Evolutionary conservation across 2,329 filamentous ascomycete genomes (phyloP), one percentile per base, ranked within the genome.

Genomic region (Juglanconis oblonga): DNA sequence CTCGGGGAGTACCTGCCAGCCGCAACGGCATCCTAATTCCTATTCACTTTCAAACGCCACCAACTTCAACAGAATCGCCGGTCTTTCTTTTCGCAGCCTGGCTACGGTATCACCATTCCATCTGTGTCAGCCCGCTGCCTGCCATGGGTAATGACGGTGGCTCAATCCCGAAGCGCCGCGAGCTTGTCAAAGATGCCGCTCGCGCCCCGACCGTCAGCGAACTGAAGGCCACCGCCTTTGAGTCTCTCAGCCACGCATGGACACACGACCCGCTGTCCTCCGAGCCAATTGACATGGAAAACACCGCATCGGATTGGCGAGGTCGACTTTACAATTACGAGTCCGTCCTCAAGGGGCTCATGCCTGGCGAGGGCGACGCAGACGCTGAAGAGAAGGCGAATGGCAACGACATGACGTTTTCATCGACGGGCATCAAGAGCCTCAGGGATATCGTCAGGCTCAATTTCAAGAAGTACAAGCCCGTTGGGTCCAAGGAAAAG

Each of bases 71-170:
- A 24, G 24, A 24, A 24, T 24, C 24, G 24, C 24, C 24, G 2
- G 24, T 24, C 24, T 24, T 24, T 24, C 35, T 17, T 7, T 7
- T 11, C 29, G 8, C 52, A 45, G 13, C 6, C 31, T 5, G 24
- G 47, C 47, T 13, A 11, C 24, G 10, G 5, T 9, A 17, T 33
- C 14, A 4, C 31, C 11, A 14, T 8, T 29, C 8, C 13, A n/a
- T 29, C 5, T 11, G 4, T 48, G 35, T 6, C n/a, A 14, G 38
- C 2, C 11, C 24, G 6, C 29, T 36, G 53, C 33, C 31, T 40
- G 71, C 55, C 68, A 97, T 99, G 95, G 95, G 95, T 73, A 99
- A 99, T 78, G 95, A 99, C 74, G 95, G 95, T 67, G 95, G 95
- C 72, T 94, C 91, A 67, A 99, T 99, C 67, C 95, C 95, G 5